Base-by-base conservation (phyloP, 345 rosid genomes). In the Ceriops tagal region DNA sequence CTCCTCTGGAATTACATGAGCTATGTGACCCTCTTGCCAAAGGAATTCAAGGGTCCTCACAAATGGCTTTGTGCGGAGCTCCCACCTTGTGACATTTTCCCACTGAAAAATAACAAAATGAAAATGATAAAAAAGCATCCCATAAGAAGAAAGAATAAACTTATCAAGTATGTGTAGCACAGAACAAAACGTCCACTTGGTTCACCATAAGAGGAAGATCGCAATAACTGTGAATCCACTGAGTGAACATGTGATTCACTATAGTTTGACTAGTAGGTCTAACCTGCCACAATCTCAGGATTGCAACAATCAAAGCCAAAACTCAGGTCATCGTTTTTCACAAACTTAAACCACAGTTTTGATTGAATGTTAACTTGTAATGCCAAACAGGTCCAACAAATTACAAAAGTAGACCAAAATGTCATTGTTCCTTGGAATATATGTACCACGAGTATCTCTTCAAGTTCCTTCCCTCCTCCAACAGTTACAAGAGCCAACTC, bases 1-100 rank as follows among this genome's bases (percentile, higher is more conserved):
- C 82, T 89, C 98, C 58, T 88, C 93, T 5, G 74, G 88, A 79
- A 87, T 86, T 62, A 93, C 91, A 79, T 92, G 97, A 66, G 97
- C 93, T 31, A 97, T 87, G 67, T 95, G 97, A 72, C 99, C 97
- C 77, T 92, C 96, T 79, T 89, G 99, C 97, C 99, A 89, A 1
- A 89, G 84, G 83, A 92, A 95, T 53, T 92, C 96, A 73, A 89
- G 95, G 47, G 97, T 95, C 86, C 99, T 87, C 58, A 88, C 82
- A 85, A 95, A 92, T 20, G 96, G 97, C 71, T 95, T 89, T 5
- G 96, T 89, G 34, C 91, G 87, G 96, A 87, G 86, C 86, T 89
- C 97, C 96, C 96, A 95, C 70, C 96, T 85, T 16, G 99, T 92
- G 69, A 95, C 91, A 81, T 91, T 92, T 65, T 87, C 98, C 97